Base-by-base conservation (phyloP, 192 early-diverging fungal species). In the Geosiphon pyriformis region DNA sequence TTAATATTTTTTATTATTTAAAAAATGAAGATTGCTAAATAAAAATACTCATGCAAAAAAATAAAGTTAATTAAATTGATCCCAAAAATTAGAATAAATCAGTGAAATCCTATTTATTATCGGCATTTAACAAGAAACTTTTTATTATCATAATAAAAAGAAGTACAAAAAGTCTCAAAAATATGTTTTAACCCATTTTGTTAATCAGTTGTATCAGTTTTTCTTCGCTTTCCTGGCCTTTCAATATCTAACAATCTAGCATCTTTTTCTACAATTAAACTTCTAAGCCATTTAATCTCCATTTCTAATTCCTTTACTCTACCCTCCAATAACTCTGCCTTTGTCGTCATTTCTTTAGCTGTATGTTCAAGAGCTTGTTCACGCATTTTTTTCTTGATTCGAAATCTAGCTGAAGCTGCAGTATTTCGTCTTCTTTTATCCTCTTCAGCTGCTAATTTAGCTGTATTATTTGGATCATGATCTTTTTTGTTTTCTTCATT, bases 341-440 rank as follows among this genome's bases (percentile, higher is more conserved):
- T 88, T n/a, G 74, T 82, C 0, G 83, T 78, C 91, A 96, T 88
- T 56, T 92, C 90, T 61, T 88, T 82, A 22, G 92, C 89, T 0
- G 85, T 90, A 58, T 80, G 79, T 78, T 94, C 90, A n/a, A 99
- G 74, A 12, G 83, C 84, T 76, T 92, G 87, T 76, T 97, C 95
- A 48, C 90, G 84, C 66, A 89, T 73, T 73, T 97, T 96, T 74
- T 97, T 99, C 79, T 95, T 94, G 32, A 89, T 81, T 12, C 96
- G 85, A 83, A 99, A 99, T 25, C 96, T 79, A 4, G 94, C 95
- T 1, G 91, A 94, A 0, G 96, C 96, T 3, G 88, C 94, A 1
- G 94, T 99, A 83, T 99, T 99, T 42, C 95, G 82, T 23, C 87
- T 80, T 50, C 96, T 84, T 80, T 96, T 96, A 74, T 98, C 94